Evolutionary conservation across 2,329 filamentous ascomycete genomes (phyloP).

Genomic region (Didymella sp.): DNA sequence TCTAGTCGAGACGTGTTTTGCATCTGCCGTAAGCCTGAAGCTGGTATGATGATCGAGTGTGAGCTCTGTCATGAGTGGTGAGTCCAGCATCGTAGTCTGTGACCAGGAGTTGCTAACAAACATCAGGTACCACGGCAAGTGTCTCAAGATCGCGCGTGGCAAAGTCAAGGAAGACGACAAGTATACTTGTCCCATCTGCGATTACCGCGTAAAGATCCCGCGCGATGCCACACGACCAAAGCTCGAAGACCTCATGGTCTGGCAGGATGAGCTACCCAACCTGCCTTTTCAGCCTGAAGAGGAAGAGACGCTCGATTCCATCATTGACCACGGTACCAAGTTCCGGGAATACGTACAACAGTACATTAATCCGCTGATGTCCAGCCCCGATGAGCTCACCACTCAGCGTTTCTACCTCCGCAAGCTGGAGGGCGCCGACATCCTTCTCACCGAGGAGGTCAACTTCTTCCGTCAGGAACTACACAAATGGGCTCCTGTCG

Average conservation of each 20-base stretch:
- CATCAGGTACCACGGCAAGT: slow-evolving; percentile 94
- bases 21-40: slow-evolving; percentile 90
- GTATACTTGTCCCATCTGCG: slow-evolving; percentile 97
- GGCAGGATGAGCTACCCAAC: slow-evolving; percentile 80
- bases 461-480: slow-evolving; percentile 97
- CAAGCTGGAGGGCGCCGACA: slow-evolving; percentile 96
- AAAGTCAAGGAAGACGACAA: slow-evolving; percentile 99
- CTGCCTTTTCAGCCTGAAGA: slow-evolving; percentile 97
- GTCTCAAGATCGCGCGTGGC: slow-evolving; percentile 93
- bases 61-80: slow-evolving; percentile 98
- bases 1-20: slow-evolving; percentile 85
- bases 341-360: slow-evolving; percentile 84
- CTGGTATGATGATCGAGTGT: slow-evolving; percentile 99
- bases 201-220: slow-evolving; percentile 96
- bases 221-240: slow-evolving; percentile 95
- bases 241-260: slow-evolving; percentile 83
- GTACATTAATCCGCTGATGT: slow-evolving; percentile 81
- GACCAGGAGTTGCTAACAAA: slow-evolving; percentile 33
- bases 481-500: slow-evolving; percentile 92
- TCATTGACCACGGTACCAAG: slow-evolving; percentile 81
- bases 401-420: slow-evolving; percentile 93
- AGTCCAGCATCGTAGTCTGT: slow-evolving; percentile 44
- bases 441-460: slow-evolving; percentile 89
- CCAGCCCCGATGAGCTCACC: slow-evolving; percentile 83
- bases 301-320: slow-evolving; percentile 82